A percentile compares a stretch with the other conserved stretches of the same genome.
These are phyloP conservation scores for Cyclocybe aegerita DNA, from an alignment of 768 basidiomycete species.

Conservation along the genomic window DNA sequence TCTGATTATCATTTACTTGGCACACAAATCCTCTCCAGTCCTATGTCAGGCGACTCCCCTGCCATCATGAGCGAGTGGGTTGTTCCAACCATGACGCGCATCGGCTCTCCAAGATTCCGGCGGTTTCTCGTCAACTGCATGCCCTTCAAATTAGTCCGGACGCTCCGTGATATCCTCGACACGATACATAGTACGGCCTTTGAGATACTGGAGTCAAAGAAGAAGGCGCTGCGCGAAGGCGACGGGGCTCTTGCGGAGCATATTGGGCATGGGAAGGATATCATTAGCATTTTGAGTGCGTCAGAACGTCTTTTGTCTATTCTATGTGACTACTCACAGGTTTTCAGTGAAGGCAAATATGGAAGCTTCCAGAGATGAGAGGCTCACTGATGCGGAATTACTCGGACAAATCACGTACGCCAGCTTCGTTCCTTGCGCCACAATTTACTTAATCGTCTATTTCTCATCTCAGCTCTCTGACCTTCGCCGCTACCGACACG, in stretches of 20 bases:
- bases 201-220: slow-evolving; percentile 37
- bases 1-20: neutral
- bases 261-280: slow-evolving; percentile 40
- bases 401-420: slow-evolving; percentile 33
- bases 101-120: slow-evolving; percentile 28
- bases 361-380: slow-evolving; percentile 27
- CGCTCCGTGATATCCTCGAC: slow-evolving; percentile 31
- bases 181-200: slow-evolving; percentile 33
- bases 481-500: slow-evolving; percentile 43
- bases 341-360: slow-evolving; percentile 37
- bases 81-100: slow-evolving; percentile 16
- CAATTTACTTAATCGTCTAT: neutral
- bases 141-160: slow-evolving; percentile 31
- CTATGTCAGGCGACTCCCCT: neutral
- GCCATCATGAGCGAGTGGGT: neutral
- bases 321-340: neutral
- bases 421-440: neutral
- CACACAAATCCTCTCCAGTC: slow-evolving; percentile 3
- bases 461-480: slow-evolving; percentile 26
- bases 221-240: slow-evolving; percentile 28
- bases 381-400: slow-evolving; percentile 34
- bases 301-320: neutral
- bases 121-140: slow-evolving; percentile 30
- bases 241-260: slow-evolving; percentile 29
- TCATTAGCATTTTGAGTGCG: slow-evolving; percentile 46